Base-by-base conservation (phyloP, 129 eudicot species). In the Flaveria trinervia region DNA sequence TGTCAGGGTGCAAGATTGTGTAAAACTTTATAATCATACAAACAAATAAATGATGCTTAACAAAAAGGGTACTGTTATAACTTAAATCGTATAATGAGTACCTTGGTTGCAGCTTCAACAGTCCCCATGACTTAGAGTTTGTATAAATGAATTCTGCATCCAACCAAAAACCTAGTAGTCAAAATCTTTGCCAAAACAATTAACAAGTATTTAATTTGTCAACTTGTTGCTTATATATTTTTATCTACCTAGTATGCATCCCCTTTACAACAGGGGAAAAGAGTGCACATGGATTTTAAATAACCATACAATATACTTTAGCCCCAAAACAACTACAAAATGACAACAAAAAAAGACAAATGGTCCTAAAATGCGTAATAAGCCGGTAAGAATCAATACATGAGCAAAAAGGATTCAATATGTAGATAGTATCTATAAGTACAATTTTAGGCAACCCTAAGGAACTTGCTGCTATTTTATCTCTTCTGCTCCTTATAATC, bases 41-140 rank as follows among this genome's bases (percentile, higher is more conserved):
- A 36, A 30, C 59, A 61, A 62, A 66, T 36, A 22, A 70, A 15
- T 46, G 26, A 30, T 13, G 17, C 36, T 61, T 12, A 28, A 49
- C 17, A 74, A 13, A 13, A 18, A 60, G 59, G 49, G 39, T 60
- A 6, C 22, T 18, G 56, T 17, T 55, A 30, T 17, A 60, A 18
- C 30, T 3, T 18, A 56, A 41, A 17, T 39, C 12, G 54, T 59
- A 56, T 12, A 80, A 30, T 3, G n/a, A 45, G 13, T 45, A 84
- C 87, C 92, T 80, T 73, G 87, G 39, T 88, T 39, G 91, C 84
- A 80, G 83, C 83, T 60, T 86, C 91, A 81, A 83, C 89, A 73
- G 91, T 82, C 70, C 88, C 89, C 95, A 89, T 89, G 80, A 68
- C 39, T 57, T 65, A 69, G 25, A 33, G 57, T 13, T 72, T 82